Conservation (phyloP, 768 basidiomycete species). For the Coprinopsis sp. region DNA sequence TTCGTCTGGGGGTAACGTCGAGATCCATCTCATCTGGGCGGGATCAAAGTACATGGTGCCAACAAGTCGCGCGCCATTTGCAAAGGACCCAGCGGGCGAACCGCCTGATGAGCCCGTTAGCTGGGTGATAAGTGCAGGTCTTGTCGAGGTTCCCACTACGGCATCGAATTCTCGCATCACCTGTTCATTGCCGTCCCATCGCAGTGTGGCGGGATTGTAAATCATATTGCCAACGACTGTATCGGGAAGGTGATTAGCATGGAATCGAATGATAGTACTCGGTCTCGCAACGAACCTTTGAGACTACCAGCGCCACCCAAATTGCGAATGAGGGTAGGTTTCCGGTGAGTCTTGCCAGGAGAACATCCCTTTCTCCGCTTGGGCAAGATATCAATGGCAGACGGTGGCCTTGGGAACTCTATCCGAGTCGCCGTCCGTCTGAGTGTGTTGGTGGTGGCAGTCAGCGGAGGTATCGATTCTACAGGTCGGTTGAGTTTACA, state of each 20-base stretch:
- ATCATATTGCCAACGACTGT: slow-evolving; percentile 96
- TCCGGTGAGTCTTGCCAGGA: slow-evolving; percentile 49
- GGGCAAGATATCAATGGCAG: slow-evolving; percentile 28
- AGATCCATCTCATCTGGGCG: slow-evolving; percentile 91
- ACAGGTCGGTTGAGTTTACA: slow-evolving; percentile 15
- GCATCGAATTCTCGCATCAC: slow-evolving; percentile 88
- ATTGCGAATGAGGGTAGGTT: slow-evolving; percentile 87
- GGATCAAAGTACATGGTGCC: slow-evolving; percentile 99
- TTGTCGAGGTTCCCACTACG: slow-evolving; percentile 73
- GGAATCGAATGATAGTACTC: not conserved
- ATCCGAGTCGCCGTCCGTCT: slow-evolving; percentile 53
- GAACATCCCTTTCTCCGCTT: slow-evolving; percentile 57
- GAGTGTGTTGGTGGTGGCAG: slow-evolving; percentile 47
- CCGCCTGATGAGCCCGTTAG: slow-evolving; percentile 84
- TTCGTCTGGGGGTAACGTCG: slow-evolving; percentile 77
- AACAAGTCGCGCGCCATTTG: slow-evolving; percentile 80
- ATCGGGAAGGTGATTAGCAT: slow-evolving; percentile 8
- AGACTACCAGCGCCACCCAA: slow-evolving; percentile 60
- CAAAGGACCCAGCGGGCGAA: slow-evolving; percentile 70
- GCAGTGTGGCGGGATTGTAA: slow-evolving; percentile 86
- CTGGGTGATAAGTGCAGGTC: slow-evolving; percentile 95
- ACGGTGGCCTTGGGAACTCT: slow-evolving; percentile 41
- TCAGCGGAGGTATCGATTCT: slow-evolving; percentile 25
- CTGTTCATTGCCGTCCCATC: slow-evolving; percentile 98
- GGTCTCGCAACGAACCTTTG: slow-evolving; percentile 54